A percentile compares a stretch with the other conserved stretches of the same genome.
Conservation (phyloP, 2,329 filamentous ascomycete species). For the Fusarium sp. region DNA sequence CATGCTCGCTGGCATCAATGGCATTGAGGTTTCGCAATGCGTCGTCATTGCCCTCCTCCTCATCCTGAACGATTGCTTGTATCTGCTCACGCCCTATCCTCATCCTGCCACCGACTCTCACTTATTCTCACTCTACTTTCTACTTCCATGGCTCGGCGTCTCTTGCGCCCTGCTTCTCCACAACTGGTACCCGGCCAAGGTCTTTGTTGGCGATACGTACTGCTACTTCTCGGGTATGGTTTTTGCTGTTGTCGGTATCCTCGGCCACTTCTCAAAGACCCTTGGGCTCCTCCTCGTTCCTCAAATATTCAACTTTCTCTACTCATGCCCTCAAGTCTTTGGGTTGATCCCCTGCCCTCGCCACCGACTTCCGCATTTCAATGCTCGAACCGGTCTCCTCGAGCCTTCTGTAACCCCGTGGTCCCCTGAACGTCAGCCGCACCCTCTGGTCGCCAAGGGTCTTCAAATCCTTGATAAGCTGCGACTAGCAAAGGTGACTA, state of each 20-base stretch:
- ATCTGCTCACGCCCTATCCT: slow-evolving; percentile 84
- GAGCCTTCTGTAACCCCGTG: slow-evolving; percentile 88
- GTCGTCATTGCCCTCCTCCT: slow-evolving; percentile 89
- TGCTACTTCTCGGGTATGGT: slow-evolving; percentile 99
- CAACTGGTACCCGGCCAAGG: slow-evolving; percentile 95
- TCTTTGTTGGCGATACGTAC: slow-evolving; percentile 98
- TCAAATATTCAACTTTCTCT: slow-evolving; percentile 96
- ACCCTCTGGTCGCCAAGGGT: slow-evolving; percentile 68
- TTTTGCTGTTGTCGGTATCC: slow-evolving; percentile 95
- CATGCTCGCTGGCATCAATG: slow-evolving; percentile 99
- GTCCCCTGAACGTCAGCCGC: slow-evolving; percentile 75
- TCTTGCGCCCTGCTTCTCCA: slow-evolving; percentile 87
- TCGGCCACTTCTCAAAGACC: slow-evolving; percentile 98
- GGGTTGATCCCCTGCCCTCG: slow-evolving; percentile 90
- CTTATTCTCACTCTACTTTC: slow-evolving; percentile 93
- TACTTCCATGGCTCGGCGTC: slow-evolving; percentile 94
- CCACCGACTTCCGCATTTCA: slow-evolving; percentile 91
- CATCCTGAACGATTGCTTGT: slow-evolving; percentile 87
- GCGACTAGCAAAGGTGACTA: slow-evolving; percentile 75
- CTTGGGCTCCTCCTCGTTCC: slow-evolving; percentile 90
- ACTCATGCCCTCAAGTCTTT: slow-evolving; percentile 93
- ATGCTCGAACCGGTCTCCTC: slow-evolving; percentile 83
- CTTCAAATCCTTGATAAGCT: slow-evolving; percentile 78
- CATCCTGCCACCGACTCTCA: slow-evolving; percentile 97
- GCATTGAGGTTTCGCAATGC: slow-evolving; percentile 95